Evolutionary conservation across 208 protist genomes (phyloP).

Genomic region (Acanthamoeba sp.): DNA sequence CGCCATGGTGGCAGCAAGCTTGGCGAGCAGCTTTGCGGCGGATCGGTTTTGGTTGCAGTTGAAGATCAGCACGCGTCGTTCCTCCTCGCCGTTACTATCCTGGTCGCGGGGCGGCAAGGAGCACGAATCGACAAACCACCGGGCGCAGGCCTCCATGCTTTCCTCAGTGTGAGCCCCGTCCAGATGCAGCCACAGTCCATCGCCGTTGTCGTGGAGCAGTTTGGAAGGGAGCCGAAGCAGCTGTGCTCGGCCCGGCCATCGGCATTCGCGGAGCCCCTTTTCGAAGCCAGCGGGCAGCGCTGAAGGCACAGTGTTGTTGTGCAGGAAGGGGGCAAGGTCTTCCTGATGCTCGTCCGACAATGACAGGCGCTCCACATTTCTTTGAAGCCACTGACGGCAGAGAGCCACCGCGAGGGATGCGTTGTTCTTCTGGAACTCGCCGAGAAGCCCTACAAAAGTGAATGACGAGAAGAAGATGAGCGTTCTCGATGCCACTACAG

Average conservation of each 20-base stretch:
- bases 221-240: background rate
- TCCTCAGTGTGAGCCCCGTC: constrained; percentile 73
- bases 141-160: constrained; percentile 58
- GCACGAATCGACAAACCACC: constrained; percentile 19
- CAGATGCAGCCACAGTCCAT: constrained; percentile 41
- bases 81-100: background rate
- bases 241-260: constrained; percentile 63
- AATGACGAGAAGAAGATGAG: too few species aligned
- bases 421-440: constrained; percentile 61
- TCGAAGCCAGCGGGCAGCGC: background rate
- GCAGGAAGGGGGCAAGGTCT: background rate
- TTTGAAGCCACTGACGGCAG: constrained; percentile 31
- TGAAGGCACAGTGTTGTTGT: background rate
- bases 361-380: background rate
- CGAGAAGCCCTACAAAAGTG: background rate
- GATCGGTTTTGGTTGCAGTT: constrained; percentile 40
- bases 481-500: too few species aligned
- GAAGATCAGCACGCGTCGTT: constrained; percentile 53
- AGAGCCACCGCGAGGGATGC: constrained; percentile 58
- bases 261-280: constrained; percentile 7
- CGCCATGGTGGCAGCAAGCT: background rate
- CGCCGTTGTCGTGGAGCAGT: background rate
- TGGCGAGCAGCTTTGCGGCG: constrained; percentile 16
- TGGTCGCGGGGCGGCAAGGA: background rate
- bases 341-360: background rate